These are phyloP conservation scores for Stenogyne calaminthoides DNA, from an alignment of 305 asterid species.

Conservation along the genomic window DNA sequence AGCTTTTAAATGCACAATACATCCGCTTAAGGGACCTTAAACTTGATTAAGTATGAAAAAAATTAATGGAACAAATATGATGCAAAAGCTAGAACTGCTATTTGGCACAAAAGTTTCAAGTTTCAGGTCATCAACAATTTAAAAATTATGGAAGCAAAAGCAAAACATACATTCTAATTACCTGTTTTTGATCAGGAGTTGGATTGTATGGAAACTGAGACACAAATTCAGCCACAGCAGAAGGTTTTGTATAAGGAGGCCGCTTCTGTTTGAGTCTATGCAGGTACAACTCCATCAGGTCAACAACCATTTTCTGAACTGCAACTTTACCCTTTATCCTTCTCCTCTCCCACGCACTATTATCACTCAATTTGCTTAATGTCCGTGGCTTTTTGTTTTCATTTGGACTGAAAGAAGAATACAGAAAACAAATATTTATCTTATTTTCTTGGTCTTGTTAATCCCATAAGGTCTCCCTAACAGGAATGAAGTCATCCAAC, in stretches of 20 bases:
- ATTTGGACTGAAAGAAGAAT: conserved; percentile 62
- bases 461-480: not conserved
- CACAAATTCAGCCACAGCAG: conserved; percentile 67
- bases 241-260: conserved; percentile 74
- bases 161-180: conserved; percentile 26
- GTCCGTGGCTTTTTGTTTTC: conserved; percentile 77
- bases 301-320: conserved; percentile 96
- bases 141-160: conserved; percentile 17
- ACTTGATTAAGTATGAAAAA: conserved; percentile 17
- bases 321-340: conserved; percentile 96
- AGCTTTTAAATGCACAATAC: conserved; percentile 19
- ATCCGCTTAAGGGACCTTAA: conserved; percentile 20
- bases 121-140: conserved; percentile 15
- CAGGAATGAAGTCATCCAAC: conserved; percentile 1
- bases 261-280: conserved; percentile 91
- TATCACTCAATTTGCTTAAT: conserved; percentile 82
- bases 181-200: conserved; percentile 94
- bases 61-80: conserved; percentile 14
- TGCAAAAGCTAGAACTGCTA: conserved; percentile 17
- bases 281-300: conserved; percentile 93
- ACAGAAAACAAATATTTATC: conserved; percentile 21
- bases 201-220: conserved; percentile 82
- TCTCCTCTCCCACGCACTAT: conserved; percentile 92
- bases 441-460: conserved; percentile 7
- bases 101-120: conserved; percentile 8